Evolutionary conservation across 768 basidiomycete species (phyloP), one percentile per base, ranked within the genome.

Genomic region (Suillus variegatus): DNA sequence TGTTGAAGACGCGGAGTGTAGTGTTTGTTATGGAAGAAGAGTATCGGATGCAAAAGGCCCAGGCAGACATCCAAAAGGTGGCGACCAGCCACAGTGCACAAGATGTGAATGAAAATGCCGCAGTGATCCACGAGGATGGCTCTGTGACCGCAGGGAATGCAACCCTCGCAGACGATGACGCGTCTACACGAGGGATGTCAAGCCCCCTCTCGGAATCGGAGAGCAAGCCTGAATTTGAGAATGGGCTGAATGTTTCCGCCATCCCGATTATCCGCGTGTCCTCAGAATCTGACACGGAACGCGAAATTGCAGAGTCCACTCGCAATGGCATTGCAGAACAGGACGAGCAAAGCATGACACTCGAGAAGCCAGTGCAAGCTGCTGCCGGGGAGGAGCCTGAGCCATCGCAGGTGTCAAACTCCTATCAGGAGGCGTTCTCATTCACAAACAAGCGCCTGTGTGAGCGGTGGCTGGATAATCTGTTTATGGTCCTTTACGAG

Each of bases 11-110:
- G 16, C 89, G 97, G 85, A 95, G 93, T 76, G 79, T 82, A 44
- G 97, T 99, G 16, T 99, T 99, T 77, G 97, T 99, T 47, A 99
- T 99, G 97, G 97, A 99, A 75, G 97, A 99, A 75, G 97, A 99
- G 75, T 99, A 99, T 75, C 86, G 97, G 44, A 92, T 93, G 88
- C 97, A 98, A 80, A 98, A 98, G 75, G 90, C 92, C 2, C 87
- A 92, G 6, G 80, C 75, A 2, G 93, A 95, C 36, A 81, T 91
- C n/a, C 80, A 82, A 57, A 60, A 41, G n/a, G 66, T 67, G 6
- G 69, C 69, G 12, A 52, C 76, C 12, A 76, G 76, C 38, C 66
- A 73, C 60, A 65, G 70, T 40, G 72, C 69, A 3, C 5, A 54
- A 14, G 57, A 41, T 1, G 67, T 46, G n/a, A 79, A 81, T 14